Evolutionary conservation across 2,329 filamentous ascomycete species (phyloP).

Genomic region (Arthroderma sp.): DNA sequence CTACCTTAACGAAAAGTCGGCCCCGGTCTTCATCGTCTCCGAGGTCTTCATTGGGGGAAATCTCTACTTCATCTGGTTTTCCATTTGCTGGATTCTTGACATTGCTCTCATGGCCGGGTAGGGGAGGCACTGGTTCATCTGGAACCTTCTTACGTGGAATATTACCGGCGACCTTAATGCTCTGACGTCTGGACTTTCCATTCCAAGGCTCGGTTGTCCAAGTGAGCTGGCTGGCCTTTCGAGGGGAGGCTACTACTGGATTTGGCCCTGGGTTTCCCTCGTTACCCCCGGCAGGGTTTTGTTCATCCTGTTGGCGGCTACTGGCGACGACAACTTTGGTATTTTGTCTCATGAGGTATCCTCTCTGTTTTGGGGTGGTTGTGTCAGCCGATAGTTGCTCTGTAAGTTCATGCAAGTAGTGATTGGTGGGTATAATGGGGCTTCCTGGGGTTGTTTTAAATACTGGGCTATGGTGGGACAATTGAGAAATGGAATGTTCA

Average conservation of each 20-base stretch:
- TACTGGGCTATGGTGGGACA: conserved; percentile 12
- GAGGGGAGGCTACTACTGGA: conserved; percentile 57
- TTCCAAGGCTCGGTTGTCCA: conserved; percentile 99
- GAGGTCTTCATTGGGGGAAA: conserved; percentile 29
- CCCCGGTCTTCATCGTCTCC: conserved; percentile 63
- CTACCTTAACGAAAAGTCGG: conserved; percentile 93
- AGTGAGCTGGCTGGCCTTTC: conserved; percentile 71
- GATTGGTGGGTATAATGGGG: conserved; percentile 13
- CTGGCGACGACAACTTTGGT: conserved; percentile 94
- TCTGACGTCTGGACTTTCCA: conserved; percentile 57
- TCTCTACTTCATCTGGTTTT: conserved; percentile 55
- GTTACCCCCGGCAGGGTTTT: conserved; percentile 17
- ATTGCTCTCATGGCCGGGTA: conserved; percentile 80
- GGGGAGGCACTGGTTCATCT: conserved; percentile 58
- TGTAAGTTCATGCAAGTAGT: neutral
- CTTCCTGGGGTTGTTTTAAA: neutral
- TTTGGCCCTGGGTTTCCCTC: conserved; percentile 35
- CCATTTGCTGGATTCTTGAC: conserved; percentile 49
- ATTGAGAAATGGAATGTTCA: conserved; percentile 30
- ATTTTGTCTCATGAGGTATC: conserved; percentile 96
- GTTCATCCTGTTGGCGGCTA: conserved; percentile 50
- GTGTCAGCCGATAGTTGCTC: conserved; percentile 45
- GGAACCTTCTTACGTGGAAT: conserved; percentile 47
- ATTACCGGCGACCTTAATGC: conserved; percentile 45
- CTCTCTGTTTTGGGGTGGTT: conserved; percentile 61